Evolutionary conservation across 2,329 filamentous ascomycete genomes (phyloP).

Genomic region (Zasmidium cellare): DNA sequence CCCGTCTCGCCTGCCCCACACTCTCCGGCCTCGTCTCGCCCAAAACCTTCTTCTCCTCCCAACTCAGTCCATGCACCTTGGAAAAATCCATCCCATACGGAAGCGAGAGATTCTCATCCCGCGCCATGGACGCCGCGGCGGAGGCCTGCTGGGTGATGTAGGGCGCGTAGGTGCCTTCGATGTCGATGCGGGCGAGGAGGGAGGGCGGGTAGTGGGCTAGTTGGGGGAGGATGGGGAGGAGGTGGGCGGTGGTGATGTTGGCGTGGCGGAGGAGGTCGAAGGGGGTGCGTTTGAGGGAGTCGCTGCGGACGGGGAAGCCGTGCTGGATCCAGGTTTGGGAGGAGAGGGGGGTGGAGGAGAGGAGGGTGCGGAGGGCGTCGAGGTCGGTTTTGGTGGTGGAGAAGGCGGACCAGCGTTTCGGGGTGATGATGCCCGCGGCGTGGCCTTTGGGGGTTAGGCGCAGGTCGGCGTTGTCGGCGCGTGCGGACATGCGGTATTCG

Average conservation of each 20-base stretch:
- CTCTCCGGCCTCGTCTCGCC: conserved; percentile 74
- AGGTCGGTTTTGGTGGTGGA: conserved; percentile 66
- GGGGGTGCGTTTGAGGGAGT: conserved; percentile 68
- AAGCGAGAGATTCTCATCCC: conserved; percentile 74
- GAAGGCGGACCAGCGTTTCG: conserved; percentile 74
- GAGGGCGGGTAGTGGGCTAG: conserved; percentile 56
- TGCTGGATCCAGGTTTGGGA: conserved; percentile 66
- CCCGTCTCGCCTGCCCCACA: conserved; percentile 80
- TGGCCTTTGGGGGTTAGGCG: conserved; percentile 80
- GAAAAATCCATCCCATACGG: conserved; percentile 77
- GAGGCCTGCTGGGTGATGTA: conserved; percentile 74
- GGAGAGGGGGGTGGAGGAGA: conserved; percentile 60
- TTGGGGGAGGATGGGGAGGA: conserved; percentile 59
- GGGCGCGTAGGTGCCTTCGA: conserved; percentile 84
- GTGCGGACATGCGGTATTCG: conserved; percentile 90
- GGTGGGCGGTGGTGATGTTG: conserved; percentile 57
- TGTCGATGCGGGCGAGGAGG: conserved; percentile 69
- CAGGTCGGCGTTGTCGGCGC: conserved; percentile 90
- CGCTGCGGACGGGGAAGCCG: conserved; percentile 69
- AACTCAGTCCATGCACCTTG: conserved; percentile 69
- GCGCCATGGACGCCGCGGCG: conserved; percentile 65
- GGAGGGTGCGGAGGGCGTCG: conserved; percentile 57
- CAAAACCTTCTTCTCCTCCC: conserved; percentile 74
- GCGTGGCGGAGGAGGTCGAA: conserved; percentile 76
- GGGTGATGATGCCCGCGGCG: conserved; percentile 73